Evolutionary conservation across 352 stramenopile genomes (phyloP).

Genomic region (Pythium dissotocum): DNA sequence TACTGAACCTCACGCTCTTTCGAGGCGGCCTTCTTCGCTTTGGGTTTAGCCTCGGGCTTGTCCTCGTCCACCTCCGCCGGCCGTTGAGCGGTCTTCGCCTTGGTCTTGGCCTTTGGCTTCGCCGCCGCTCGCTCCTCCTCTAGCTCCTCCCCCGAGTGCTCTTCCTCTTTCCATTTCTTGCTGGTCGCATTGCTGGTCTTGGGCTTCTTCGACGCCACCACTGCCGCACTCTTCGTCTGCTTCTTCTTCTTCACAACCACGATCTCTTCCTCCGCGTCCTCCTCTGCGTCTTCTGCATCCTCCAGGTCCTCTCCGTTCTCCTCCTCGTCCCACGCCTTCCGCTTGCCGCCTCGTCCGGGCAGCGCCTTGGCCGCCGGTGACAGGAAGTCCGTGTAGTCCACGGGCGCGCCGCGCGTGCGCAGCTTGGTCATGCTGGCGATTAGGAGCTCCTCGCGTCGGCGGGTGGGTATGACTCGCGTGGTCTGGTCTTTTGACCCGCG

Average conservation of each 20-base stretch:
- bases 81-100: not conserved
- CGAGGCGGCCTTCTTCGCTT: conserved; percentile 9
- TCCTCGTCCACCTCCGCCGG: not conserved
- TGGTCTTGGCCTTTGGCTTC: conserved; percentile 14
- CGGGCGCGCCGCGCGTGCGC: conserved; percentile 32
- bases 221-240: conserved; percentile 20
- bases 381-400: conserved; percentile 50
- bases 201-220: conserved; percentile 7
- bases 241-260: conserved; percentile 24
- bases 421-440: conserved; percentile 33
- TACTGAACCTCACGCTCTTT: conserved; percentile 11
- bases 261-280: conserved; percentile 1
- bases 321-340: conserved; percentile 20
- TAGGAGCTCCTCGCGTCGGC: not conserved
- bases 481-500: conserved; percentile 15
- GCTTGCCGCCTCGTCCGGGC: conserved; percentile 14
- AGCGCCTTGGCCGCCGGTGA: conserved; percentile 27
- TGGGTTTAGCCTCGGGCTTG: conserved; percentile 13
- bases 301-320: conserved; percentile 18
- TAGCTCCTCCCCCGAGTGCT: not conserved
- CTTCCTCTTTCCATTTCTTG: not conserved
- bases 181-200: not conserved
- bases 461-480: conserved; percentile 6
- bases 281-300: not conserved
- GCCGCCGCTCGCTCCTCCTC: not conserved